A percentile compares a stretch with the other conserved stretches of the same genome.
Evolutionary conservation across 352 stramenopile genomes (phyloP).

Genomic region (Phytophthora ohioensis): DNA sequence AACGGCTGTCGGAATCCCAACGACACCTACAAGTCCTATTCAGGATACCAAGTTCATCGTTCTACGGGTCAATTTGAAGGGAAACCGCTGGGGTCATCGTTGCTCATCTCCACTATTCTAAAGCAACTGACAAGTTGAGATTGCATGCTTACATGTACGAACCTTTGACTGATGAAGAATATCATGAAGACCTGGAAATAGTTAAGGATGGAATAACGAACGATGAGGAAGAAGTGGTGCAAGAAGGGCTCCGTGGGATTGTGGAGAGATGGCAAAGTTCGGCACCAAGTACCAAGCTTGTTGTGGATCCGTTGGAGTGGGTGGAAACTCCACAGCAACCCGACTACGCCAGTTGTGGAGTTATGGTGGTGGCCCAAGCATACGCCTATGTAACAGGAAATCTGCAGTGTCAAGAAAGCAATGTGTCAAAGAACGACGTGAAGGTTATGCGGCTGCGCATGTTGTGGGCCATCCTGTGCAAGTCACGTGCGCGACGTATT

Average conservation of each 20-base stretch:
- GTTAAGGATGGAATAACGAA: background rate
- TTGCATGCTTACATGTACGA: conserved; percentile 18
- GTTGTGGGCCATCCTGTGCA: conserved; percentile 7
- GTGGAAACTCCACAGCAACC: conserved; percentile 1
- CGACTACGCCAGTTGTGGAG: background rate
- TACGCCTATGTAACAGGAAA: conserved; percentile 7
- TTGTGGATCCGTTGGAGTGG: conserved; percentile 3
- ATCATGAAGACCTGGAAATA: conserved; percentile 7
- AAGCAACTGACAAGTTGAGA: background rate
- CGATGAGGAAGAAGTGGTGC: background rate
- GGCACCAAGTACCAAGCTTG: background rate
- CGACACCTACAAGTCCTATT: background rate
- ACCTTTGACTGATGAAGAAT: conserved; percentile 10
- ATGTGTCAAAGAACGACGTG: background rate
- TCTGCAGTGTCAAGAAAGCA: background rate
- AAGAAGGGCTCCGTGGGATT: conserved; percentile 12
- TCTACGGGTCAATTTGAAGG: conserved; percentile 7
- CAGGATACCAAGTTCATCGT: conserved; percentile 7
- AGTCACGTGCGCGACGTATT: background rate
- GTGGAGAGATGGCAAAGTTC: conserved; percentile 1
- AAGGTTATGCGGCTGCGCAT: conserved; percentile 9
- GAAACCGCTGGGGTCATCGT: conserved; percentile 20
- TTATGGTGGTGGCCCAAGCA: conserved; percentile 7
- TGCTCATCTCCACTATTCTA: background rate
- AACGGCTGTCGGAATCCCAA: background rate